These are phyloP conservation scores for Mortierella sp. DNA, from an alignment of 371 early-diverging fungal species.

Conservation along the genomic window DNA sequence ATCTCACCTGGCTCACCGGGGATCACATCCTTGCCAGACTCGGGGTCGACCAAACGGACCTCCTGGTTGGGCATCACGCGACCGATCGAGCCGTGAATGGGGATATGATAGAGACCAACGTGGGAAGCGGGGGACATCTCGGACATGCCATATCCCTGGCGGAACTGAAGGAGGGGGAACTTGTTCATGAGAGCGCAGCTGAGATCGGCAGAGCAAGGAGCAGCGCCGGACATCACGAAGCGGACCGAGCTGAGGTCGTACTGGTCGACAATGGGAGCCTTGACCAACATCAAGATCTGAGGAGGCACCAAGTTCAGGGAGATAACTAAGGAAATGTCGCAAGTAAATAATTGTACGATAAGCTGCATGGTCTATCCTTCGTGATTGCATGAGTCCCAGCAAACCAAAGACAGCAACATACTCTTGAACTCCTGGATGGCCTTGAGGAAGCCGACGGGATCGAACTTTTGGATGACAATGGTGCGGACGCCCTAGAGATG, in stretches of 20 bases:
- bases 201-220: constrained; percentile 78
- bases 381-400: not conserved
- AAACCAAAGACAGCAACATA: not conserved
- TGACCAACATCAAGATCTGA: constrained; percentile 71
- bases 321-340: constrained; percentile 53
- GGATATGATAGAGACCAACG: constrained; percentile 27
- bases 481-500: constrained; percentile 48
- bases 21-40: constrained; percentile 61
- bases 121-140: constrained; percentile 67
- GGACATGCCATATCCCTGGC: constrained; percentile 84
- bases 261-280: constrained; percentile 72
- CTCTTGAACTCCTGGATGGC: constrained; percentile 67
- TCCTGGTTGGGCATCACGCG: constrained; percentile 70
- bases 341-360: not conserved
- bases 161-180: constrained; percentile 66
- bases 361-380: no score
- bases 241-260: constrained; percentile 76
- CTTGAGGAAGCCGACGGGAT: constrained; percentile 68
- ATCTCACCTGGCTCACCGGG: constrained; percentile 77
- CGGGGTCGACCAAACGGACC: constrained; percentile 56
- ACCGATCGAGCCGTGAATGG: constrained; percentile 76
- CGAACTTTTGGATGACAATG: constrained; percentile 77
- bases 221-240: constrained; percentile 83
- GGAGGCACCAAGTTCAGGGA: constrained; percentile 83
- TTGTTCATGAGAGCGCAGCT: constrained; percentile 60